Base-by-base conservation (phyloP, 1,139 yeast species). In the Citeromyces hawaiiensis region DNA sequence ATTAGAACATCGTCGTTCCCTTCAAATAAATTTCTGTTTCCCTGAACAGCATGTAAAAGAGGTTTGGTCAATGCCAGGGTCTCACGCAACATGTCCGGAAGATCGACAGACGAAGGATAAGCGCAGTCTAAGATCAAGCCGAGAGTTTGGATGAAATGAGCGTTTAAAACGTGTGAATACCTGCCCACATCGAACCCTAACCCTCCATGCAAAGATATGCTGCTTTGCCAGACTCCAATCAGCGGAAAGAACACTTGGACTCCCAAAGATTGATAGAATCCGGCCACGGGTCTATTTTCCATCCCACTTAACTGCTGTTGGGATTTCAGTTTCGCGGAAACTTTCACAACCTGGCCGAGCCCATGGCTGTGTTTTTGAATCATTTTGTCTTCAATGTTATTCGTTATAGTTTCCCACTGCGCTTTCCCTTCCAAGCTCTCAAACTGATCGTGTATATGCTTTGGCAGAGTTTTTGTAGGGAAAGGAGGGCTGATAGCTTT, bases 81-180 rank as follows among this genome's bases (percentile, higher is more conserved):
- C 47, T 79, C 88, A 3, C 60, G 55, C 1, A 72, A 60, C 85
- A 81, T 78, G 35, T 74, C 83, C 1, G 60, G 55, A 16, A 75
- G 48, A 41, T 72, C 70, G 0, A 57, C 48, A 1, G 72, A 60
- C 0, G 73, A 56, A 0, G 86, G 85, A 45, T 70, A 69, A 0
- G 82, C 76, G 39, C 76, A 61, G 41, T 74, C 74, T 21, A 78
- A 54, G 5, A 81, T 49, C 17, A 81, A 52, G 0, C 76, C 66
- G 43, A 82, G 51, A 0, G 85, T 76, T 42, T 73, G 69, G 40
- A 81, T 49, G 51, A 67, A 79, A 51, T 80, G 88, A 0, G 75
- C 68, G 27, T 66, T 61, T 33, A 80, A 57, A 1, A 79, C 50
- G 1, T 75, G 64, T 0, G 81, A 70, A 50, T 74, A 76, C 35